phyloP scores from a whole-genome alignment of 257 asterid genomes.

The Verbascum thapsus region DNA sequence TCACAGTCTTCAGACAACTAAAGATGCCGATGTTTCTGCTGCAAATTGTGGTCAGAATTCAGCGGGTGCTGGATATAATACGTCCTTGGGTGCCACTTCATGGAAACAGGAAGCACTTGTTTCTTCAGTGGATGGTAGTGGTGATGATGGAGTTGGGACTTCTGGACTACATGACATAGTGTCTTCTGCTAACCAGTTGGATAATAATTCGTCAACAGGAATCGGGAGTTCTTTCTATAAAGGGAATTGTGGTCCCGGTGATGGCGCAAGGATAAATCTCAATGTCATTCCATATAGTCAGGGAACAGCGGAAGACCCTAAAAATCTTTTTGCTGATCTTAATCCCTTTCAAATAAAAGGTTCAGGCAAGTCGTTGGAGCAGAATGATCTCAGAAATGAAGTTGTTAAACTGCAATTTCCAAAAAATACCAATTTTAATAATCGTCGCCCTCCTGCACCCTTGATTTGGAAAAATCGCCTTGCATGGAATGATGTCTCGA shows the following conservation, averaged over 20 bases:
- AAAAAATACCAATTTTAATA: conserved; percentile 41
- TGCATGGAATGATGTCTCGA: conserved; percentile 62
- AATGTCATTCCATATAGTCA: conserved; percentile 71
- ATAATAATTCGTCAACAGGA: conserved; percentile 54
- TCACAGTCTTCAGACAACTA: conserved; percentile 46
- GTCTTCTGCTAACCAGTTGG: conserved; percentile 54
- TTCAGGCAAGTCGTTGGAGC: conserved; percentile 55
- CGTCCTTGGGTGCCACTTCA: conserved; percentile 38
- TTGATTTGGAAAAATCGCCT: conserved; percentile 68
- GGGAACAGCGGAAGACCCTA: conserved; percentile 69
- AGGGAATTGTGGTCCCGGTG: conserved; percentile 81
- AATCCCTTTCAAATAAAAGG: conserved; percentile 91
- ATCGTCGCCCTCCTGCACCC: conserved; percentile 73
- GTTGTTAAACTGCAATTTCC: conserved; percentile 60
- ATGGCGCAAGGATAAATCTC: conserved; percentile 63
- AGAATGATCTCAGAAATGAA: conserved; percentile 54
- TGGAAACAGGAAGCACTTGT: conserved; percentile 48
- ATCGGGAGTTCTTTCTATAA: conserved; percentile 64
- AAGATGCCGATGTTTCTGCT: conserved; percentile 38
- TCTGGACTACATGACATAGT: conserved; percentile 51
- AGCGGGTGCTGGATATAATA: conserved; percentile 35
- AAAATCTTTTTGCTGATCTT: conserved; percentile 87
- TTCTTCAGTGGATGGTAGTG: conserved; percentile 40
- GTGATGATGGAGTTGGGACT: conserved; percentile 58
- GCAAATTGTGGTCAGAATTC: conserved; percentile 45